phyloP scores from a whole-genome alignment of 2,329 filamentous ascomycete species.

The Salinomyces thailandicus region DNA sequence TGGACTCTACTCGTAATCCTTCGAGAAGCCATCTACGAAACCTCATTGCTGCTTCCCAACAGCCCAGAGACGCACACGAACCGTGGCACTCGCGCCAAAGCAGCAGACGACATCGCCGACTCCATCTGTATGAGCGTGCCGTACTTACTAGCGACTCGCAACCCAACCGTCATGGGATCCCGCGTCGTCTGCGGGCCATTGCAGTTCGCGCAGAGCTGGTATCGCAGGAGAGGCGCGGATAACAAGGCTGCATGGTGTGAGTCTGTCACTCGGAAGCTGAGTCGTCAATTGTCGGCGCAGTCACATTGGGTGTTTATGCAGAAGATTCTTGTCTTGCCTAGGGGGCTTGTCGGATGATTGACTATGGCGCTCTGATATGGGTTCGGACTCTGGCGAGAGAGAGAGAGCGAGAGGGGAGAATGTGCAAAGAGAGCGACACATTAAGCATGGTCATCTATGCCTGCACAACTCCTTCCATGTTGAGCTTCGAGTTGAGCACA shows the following conservation, averaged over 20 bases:
- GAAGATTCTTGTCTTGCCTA: neutral
- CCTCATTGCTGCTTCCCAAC: neutral
- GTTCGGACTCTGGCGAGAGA: no score
- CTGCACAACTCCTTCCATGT: no score
- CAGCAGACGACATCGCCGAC: neutral
- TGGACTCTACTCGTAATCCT: neutral
- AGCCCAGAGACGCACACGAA: neutral
- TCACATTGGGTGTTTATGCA: neutral
- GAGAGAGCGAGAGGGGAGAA: no score
- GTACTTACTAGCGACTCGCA: neutral
- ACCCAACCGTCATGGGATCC: neutral
- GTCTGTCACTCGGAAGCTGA: neutral
- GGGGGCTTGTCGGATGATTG: neutral
- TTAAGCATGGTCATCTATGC: no score
- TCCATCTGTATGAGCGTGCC: neutral
- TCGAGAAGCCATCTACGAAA: neutral
- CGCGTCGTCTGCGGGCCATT: neutral
- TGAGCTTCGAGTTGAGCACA: no score
- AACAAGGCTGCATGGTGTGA: neutral
- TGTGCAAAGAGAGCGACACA: no score
- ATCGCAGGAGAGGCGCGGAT: neutral
- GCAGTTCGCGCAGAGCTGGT: neutral
- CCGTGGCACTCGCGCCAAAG: neutral
- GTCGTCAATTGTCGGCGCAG: neutral
- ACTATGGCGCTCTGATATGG: no score